Percentiles rank a stretch among this genome's conserved stretches.
Evolutionary conservation across 2,329 filamentous ascomycete species (phyloP).

Genomic region (Cryphonectria carpinicola): DNA sequence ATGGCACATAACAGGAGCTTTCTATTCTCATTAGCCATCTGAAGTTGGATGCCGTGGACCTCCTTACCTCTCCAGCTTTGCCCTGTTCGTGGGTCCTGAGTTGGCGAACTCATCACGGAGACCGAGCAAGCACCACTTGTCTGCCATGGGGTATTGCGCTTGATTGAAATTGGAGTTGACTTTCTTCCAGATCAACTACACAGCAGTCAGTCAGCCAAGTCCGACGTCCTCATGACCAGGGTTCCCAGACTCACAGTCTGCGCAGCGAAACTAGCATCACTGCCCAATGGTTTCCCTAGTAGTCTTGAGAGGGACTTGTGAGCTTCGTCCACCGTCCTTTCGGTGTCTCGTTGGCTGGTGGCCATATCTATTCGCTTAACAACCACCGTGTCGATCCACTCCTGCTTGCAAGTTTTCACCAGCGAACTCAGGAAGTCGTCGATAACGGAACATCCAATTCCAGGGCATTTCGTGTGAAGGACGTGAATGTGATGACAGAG

Average conservation of each 20-base stretch:
- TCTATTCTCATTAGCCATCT: conserved; percentile 47
- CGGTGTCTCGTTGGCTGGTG: conserved; percentile 49
- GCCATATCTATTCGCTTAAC: conserved; percentile 71
- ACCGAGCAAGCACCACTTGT: conserved; percentile 73
- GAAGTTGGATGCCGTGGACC: conserved; percentile 6
- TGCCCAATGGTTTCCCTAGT: conserved; percentile 53
- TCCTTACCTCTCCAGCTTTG: conserved; percentile 67
- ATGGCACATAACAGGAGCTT: conserved; percentile 75
- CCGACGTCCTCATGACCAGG: not conserved
- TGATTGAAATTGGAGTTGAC: conserved; percentile 63
- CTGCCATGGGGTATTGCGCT: conserved; percentile 56
- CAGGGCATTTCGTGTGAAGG: conserved; percentile 59
- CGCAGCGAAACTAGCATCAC: conserved; percentile 66
- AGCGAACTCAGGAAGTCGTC: conserved; percentile 65
- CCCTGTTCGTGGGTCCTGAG: conserved; percentile 66
- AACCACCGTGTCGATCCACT: conserved; percentile 71
- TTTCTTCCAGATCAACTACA: conserved; percentile 79
- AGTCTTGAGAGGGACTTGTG: conserved; percentile 45
- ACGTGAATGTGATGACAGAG: conserved; percentile 71
- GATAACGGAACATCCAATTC: conserved; percentile 55
- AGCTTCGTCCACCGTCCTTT: conserved; percentile 35
- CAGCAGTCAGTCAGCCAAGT: conserved; percentile 19
- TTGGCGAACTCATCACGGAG: conserved; percentile 69
- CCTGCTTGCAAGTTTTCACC: conserved; percentile 46
- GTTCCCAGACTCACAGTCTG: conserved; percentile 59